Evolutionary conservation across 805 yeast species (phyloP).

Genomic region (Starmerella stellata): DNA sequence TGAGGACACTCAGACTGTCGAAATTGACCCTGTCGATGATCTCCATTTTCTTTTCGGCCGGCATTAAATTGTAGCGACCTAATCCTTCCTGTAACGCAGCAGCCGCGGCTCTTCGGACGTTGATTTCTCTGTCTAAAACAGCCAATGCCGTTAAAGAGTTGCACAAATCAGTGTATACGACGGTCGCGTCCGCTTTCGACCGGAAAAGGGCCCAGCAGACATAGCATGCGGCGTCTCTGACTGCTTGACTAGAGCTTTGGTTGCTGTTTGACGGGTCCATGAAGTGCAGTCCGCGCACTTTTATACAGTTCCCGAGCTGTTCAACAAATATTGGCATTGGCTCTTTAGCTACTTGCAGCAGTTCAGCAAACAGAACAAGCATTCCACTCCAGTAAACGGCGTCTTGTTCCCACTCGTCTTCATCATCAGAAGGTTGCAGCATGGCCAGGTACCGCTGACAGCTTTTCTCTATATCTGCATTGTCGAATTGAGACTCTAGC

Average conservation of each 20-base stretch:
- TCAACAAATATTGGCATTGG: not conserved
- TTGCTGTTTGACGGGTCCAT: too few relatives aligned
- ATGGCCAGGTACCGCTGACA: slow-evolving; percentile 10
- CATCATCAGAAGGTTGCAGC: slow-evolving; percentile 17
- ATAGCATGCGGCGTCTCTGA: slow-evolving; percentile 74
- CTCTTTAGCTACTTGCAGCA: slow-evolving; percentile 16
- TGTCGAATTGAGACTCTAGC: slow-evolving; percentile 23
- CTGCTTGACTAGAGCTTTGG: too few relatives aligned
- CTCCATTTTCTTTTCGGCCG: slow-evolving; percentile 16
- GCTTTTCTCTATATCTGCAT: slow-evolving; percentile 17
- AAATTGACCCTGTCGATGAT: slow-evolving; percentile 46
- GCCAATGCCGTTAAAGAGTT: slow-evolving; percentile 33
- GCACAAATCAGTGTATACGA: slow-evolving; percentile 9
- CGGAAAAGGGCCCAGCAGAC: slow-evolving; percentile 62
- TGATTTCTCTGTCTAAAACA: slow-evolving; percentile 55
- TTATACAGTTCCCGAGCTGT: not conserved
- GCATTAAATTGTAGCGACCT: slow-evolving; percentile 44
- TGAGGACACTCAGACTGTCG: slow-evolving; percentile 29
- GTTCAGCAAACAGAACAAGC: slow-evolving; percentile 39
- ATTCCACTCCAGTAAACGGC: slow-evolving; percentile 34
- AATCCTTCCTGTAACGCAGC: slow-evolving; percentile 76
- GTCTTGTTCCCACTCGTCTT: slow-evolving; percentile 6
- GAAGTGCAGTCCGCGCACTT: slow-evolving; percentile 30
- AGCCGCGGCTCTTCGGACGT: slow-evolving; percentile 60
- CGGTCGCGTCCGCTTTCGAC: slow-evolving; percentile 19